Base-by-base conservation (phyloP, 441 rosid species). In the Erodium trifolium region DNA sequence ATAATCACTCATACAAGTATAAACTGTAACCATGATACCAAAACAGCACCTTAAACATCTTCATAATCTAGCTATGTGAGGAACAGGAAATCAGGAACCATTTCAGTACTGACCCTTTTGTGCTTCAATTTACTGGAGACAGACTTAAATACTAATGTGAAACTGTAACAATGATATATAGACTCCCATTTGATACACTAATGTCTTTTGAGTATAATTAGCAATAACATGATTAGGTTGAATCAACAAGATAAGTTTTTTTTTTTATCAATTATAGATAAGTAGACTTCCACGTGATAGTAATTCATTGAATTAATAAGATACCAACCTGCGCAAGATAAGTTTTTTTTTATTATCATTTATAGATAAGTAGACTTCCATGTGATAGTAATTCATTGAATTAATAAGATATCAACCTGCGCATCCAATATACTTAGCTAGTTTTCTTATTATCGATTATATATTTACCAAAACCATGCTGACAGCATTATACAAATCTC, bases 1-100 rank as follows among this genome's bases (percentile, higher is more conserved):
- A 23, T 35, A 49, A 71, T 78, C 55, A 75, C 64, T 11, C 55
- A n/a, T 66, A 69, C 34, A 47, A 53, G 16, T 13, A 16, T 53
- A 16, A 53, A 16, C 17, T n/a, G 59, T 14, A 53, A 16, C 7
- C 19, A 53, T 5, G 5, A 53, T 53, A 53, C 59, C n/a, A 49
- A n/a, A 49, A 39, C 17, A 49, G 16, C 57, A 49, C 57, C 13
- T 49, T 53, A 19, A 53, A 53, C 16, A 16, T 53, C 59, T 53
- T 53, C 18, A 53, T 3, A 53, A 53, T 53, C 18, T 53, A 53
- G 17, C 17, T 51, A 51, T 51, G 17, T n/a, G 16, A 51, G 16
- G 16, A 16, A 14, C 19, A 53, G 19, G 7, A 14, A 53, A 16
- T 0, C 9, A 14, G n/a, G 16, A 14, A 53, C 59, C 59, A 53